These are phyloP conservation scores for Ophiostoma australiae DNA, from an alignment of 2,329 filamentous ascomycete genomes.

Conservation along the genomic window DNA sequence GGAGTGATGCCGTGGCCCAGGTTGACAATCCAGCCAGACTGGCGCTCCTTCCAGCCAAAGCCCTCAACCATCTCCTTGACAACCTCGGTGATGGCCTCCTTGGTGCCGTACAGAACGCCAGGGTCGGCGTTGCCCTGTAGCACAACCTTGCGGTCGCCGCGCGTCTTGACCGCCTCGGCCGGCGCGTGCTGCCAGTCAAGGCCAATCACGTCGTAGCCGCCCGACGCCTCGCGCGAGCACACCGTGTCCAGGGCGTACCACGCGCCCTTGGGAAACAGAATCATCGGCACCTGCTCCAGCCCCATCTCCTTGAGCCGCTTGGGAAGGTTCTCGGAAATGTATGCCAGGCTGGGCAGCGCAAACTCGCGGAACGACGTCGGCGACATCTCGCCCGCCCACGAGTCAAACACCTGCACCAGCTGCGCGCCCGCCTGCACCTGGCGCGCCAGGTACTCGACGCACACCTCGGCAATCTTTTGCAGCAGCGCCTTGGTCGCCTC, in stretches of 20 bases:
- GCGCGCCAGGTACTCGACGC: constrained; percentile 86
- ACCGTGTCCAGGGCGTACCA: constrained; percentile 90
- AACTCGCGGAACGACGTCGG: constrained; percentile 79
- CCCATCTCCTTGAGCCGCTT: constrained; percentile 66
- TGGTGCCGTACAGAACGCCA: constrained; percentile 82
- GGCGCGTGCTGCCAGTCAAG: constrained; percentile 94
- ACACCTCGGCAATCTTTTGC: constrained; percentile 88
- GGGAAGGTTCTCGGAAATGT: constrained; percentile 79
- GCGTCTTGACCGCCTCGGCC: constrained; percentile 72
- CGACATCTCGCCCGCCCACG: constrained; percentile 92
- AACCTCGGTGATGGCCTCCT: constrained; percentile 71
- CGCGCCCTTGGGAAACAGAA: constrained; percentile 94
- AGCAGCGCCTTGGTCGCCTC: constrained; percentile 74
- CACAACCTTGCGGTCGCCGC: constrained; percentile 67
- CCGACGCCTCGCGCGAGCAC: constrained; percentile 51
- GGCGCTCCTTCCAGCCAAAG: constrained; percentile 68
- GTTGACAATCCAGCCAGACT: constrained; percentile 95
- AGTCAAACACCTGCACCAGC: constrained; percentile 96
- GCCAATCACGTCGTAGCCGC: constrained; percentile 85
- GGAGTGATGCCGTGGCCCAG: constrained; percentile 94
- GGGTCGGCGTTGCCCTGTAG: constrained; percentile 96
- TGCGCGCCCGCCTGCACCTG: constrained; percentile 92
- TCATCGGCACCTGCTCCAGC: constrained; percentile 84
- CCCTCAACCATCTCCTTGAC: constrained; percentile 84
- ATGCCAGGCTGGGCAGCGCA: constrained; percentile 76